Conservation (phyloP, 306 rosid genomes). For the Dicorynia guianensis region DNA sequence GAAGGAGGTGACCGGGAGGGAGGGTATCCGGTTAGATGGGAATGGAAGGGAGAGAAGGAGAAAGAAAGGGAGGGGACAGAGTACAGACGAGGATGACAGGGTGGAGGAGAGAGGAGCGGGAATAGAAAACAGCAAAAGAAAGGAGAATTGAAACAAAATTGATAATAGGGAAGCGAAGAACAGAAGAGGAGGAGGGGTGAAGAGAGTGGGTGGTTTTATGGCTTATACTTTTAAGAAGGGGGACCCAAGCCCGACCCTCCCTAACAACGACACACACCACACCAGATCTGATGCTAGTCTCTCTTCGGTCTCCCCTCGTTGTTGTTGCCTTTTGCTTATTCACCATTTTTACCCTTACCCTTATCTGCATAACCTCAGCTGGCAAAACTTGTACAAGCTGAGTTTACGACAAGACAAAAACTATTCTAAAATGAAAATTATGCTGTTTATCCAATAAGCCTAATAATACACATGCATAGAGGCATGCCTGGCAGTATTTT, state of each 20-base stretch:
- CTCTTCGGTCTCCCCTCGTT: no score
- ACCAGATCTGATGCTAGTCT: neutral
- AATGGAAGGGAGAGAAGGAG: conserved; percentile 23
- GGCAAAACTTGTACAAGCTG: no score
- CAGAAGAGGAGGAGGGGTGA: neutral
- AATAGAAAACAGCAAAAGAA: conserved; percentile 49
- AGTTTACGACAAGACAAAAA: no score
- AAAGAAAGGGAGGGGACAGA: conserved; percentile 49
- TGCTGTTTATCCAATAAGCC: no score
- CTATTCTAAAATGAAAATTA: no score
- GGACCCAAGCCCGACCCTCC: conserved; percentile 29
- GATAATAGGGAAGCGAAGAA: conserved; percentile 39
- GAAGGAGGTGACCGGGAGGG: conserved; percentile 44
- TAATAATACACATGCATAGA: no score
- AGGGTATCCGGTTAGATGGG: conserved; percentile 46
- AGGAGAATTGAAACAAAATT: conserved; percentile 13
- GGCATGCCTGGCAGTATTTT: no score
- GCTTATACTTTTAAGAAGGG: conserved; percentile 47
- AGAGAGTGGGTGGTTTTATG: conserved; percentile 28
- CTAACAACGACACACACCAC: conserved; percentile 35
- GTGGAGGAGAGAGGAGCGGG: conserved; percentile 54
- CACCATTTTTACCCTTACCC: neutral
- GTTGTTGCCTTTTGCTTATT: neutral
- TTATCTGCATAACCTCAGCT: no score
- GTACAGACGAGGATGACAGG: conserved; percentile 91